Evolutionary conservation across 208 protist species (phyloP), one percentile per base, ranked within the genome.

Genomic region (Balamuthia mandrillaris): DNA sequence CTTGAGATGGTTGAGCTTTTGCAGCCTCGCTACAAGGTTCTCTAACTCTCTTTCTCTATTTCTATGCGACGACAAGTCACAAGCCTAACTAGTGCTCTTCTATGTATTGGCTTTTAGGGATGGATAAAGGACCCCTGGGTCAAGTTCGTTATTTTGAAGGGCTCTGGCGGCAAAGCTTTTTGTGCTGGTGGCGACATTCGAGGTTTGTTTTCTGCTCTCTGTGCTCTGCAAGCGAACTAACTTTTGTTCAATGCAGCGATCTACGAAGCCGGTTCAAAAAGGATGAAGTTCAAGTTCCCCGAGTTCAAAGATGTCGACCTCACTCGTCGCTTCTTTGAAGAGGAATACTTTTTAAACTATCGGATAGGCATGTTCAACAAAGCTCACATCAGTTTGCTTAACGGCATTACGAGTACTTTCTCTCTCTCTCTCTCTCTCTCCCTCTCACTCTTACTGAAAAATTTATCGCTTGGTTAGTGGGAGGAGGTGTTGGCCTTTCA

Each of bases 401-500:
- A 90, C 52, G 87, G 87, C 27, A 78, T 90, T 33, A 85, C 87
- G 37, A 88, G 84, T 87, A 85, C 56, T 70, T 65, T 21, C 27
- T 39, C 6, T 2, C 29, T 24, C 47, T 44, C 24, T 83, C 10
- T 44, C 18, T 58, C 18, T 70, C 27, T 18, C n/a, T 45, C n/a
- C 24, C 24, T 24, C 63, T 74, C 29, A 84, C 37, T 84, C 5
- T 24, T 84, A 18, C 16, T n/a, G 16, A 82, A 35, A 24, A 82
- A 16, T 31, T 56, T 29, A 41, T n/a, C n/a, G 18, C 49, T 27
- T 56, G n/a, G 12, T 21, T 21, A 89, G 86, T 91, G 90, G 88
- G 89, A 42, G 93, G 93, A 54, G 93, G 93, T 44, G 90, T 91
- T 3, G 92, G 93, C 27, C 7, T 95, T 2, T 95, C 92, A 1